These are phyloP conservation scores for Elongisporangium senticosum DNA, from an alignment of 352 stramenopile genomes.

Conservation along the genomic window DNA sequence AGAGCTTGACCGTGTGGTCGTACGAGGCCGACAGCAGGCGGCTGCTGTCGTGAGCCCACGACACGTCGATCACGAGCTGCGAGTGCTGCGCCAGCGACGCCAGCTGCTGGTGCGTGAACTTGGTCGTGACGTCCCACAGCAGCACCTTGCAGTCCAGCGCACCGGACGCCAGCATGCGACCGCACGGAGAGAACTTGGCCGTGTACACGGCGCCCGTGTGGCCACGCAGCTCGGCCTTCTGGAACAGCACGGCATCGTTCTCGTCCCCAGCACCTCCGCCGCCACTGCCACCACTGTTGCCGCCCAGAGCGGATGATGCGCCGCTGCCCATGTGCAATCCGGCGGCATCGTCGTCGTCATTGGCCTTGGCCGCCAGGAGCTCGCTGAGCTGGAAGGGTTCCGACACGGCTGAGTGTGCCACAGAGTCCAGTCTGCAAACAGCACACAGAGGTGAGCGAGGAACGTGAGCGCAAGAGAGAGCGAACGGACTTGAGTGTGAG, in stretches of 20 bases:
- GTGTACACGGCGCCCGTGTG: conserved; percentile 82
- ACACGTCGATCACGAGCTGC: conserved; percentile 84
- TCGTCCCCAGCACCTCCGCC: conserved; percentile 41
- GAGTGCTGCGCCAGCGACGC: conserved; percentile 64
- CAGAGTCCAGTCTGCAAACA: conserved; percentile 55
- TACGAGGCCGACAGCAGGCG: conserved; percentile 76
- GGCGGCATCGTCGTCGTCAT: conserved; percentile 21
- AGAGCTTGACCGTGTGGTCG: conserved; percentile 86
- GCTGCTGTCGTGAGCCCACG: conserved; percentile 74
- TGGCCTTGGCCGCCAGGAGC: conserved; percentile 43
- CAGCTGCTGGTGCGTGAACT: conserved; percentile 85
- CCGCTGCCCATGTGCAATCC: conserved; percentile 27
- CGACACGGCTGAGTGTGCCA: conserved; percentile 18
- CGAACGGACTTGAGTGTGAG: conserved; percentile 74
- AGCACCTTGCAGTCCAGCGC: conserved; percentile 77
- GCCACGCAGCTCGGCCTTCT: conserved; percentile 75
- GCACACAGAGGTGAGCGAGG: not conserved
- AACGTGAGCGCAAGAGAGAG: not conserved
- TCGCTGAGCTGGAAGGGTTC: conserved; percentile 73
- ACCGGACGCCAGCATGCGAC: conserved; percentile 73
- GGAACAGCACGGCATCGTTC: conserved; percentile 63
- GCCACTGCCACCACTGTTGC: conserved; percentile 52
- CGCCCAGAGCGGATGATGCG: conserved; percentile 20
- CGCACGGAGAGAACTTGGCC: conserved; percentile 82
- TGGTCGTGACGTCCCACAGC: conserved; percentile 85